These are phyloP conservation scores for Pseudonectria foliicola DNA, from an alignment of 2,329 filamentous ascomycete species.

Conservation along the genomic window DNA sequence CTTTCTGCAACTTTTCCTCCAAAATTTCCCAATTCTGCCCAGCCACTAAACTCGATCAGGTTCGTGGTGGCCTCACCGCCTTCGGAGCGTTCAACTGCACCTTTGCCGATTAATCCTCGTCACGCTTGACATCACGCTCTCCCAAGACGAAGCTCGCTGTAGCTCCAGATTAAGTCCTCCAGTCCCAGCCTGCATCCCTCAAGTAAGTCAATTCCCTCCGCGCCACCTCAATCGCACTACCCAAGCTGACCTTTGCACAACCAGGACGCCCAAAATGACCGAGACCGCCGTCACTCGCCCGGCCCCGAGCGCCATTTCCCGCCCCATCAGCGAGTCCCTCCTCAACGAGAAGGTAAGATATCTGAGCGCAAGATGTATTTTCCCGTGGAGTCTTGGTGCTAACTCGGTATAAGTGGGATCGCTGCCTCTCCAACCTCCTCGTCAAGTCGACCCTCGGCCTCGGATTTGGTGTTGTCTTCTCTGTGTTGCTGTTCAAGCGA, in stretches of 20 bases:
- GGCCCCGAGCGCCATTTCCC: slow-evolving; percentile 58
- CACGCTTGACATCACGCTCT: slow-evolving; percentile 28
- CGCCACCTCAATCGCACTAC: neutral
- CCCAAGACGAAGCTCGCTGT: slow-evolving; percentile 22
- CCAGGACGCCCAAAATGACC: slow-evolving; percentile 38
- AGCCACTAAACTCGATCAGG: slow-evolving; percentile 16
- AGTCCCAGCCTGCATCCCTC: slow-evolving; percentile 14
- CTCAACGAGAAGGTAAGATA: slow-evolving; percentile 91
- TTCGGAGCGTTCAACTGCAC: slow-evolving; percentile 28
- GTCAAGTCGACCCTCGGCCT: slow-evolving; percentile 95
- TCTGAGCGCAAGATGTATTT: neutral
- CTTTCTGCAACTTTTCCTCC: slow-evolving; percentile 19
- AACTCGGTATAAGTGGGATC: slow-evolving; percentile 71
- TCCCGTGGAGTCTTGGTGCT: slow-evolving; percentile 4
- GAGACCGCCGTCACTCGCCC: slow-evolving; percentile 41
- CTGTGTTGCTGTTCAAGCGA: slow-evolving; percentile 95
- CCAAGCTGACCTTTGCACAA: slow-evolving; percentile 14
- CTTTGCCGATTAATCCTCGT: slow-evolving; percentile 32
- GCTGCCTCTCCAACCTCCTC: slow-evolving; percentile 92
- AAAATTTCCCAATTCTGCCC: slow-evolving; percentile 44
- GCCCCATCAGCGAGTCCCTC: slow-evolving; percentile 93
- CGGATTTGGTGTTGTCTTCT: slow-evolving; percentile 97
- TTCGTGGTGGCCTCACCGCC: slow-evolving; percentile 34
- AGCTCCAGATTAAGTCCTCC: slow-evolving; percentile 20
- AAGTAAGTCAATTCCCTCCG: slow-evolving; percentile 18